These are phyloP conservation scores for Podila clonocystis DNA, from an alignment of 192 early-diverging fungal species.

Conservation along the genomic window DNA sequence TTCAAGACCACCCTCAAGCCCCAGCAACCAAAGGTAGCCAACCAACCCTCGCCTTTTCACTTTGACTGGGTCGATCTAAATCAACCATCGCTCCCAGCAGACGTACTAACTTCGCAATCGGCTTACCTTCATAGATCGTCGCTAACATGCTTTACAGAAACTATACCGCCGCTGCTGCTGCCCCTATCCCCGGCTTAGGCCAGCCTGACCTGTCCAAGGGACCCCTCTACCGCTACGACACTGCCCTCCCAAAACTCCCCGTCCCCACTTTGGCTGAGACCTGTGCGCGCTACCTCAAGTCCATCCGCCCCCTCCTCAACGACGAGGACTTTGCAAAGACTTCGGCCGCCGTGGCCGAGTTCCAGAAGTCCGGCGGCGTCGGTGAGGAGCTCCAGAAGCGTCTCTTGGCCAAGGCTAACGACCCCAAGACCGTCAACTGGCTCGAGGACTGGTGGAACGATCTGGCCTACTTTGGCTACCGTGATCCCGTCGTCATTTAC, in stretches of 20 bases:
- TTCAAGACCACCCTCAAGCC: constrained; percentile 50
- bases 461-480: constrained; percentile 92
- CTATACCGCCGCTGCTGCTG: constrained; percentile 42
- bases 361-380: constrained; percentile 80
- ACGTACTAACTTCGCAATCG: not conserved
- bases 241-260: constrained; percentile 85
- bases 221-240: constrained; percentile 80
- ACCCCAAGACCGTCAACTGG: constrained; percentile 86
- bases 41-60: not conserved
- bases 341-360: constrained; percentile 75
- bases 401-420: constrained; percentile 76
- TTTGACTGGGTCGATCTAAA: not conserved
- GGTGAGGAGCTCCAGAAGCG: constrained; percentile 89
- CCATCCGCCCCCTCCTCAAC: constrained; percentile 77
- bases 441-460: constrained; percentile 99
- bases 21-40: constrained; percentile 46
- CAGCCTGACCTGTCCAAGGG: constrained; percentile 57
- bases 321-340: constrained; percentile 78
- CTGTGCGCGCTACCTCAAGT: constrained; percentile 81
- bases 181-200: constrained; percentile 20
- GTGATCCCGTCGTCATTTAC: constrained; percentile 95
- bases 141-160: constrained; percentile 55
- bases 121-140: constrained; percentile 11
- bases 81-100: not conserved
- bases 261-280: constrained; percentile 90